Base-by-base conservation (phyloP, 805 yeast genomes). In the Hanseniaspora mollemarum region DNA sequence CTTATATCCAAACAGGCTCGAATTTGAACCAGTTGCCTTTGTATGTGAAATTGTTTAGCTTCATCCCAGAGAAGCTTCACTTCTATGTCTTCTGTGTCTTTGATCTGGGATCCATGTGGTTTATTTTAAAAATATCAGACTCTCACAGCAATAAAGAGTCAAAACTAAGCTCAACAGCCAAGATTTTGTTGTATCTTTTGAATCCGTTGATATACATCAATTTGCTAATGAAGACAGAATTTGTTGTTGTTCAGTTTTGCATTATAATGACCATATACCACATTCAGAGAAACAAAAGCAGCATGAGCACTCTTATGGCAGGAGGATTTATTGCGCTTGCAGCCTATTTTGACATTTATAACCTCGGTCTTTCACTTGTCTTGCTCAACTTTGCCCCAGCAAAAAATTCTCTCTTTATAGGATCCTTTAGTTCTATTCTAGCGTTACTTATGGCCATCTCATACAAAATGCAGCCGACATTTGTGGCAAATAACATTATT, bases 181-280 rank as follows among this genome's bases (percentile, higher is more conserved):
- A 80, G 15, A 80, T 82, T 1, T 67, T 81, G 13, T 70, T 81
- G 46, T 90, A 83, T 62, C 71, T 83, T 28, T 73, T 87, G 60
- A 92, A 87, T 61, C 98, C 98, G 8, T 69, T 88, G 58, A 67
- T 79, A n/a, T 63, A 87, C 2, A 63, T 86, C 46, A 74, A 88
- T 10, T 74, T 80, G 40, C 68, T 83, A 43, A 73, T 92, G 4
- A 78, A 79, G 57, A 82, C 94, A 0, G 77, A 94, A 0, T 67
- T 72, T 19, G 58, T 75, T 1, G 72, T 90, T 60, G 69, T 81
- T 8, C 78, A 82, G 61, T 65, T 79, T n/a, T 66, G 78, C 31
- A 59, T 86, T 0, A 2, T 70, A 67, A 28, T 66, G 74, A 6
- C 66, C 75, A 40, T 68, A 69, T 62, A 71, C 70, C 49, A 71